Conservation (phyloP, 345 rosid genomes). For the Populus euphratica region DNA sequence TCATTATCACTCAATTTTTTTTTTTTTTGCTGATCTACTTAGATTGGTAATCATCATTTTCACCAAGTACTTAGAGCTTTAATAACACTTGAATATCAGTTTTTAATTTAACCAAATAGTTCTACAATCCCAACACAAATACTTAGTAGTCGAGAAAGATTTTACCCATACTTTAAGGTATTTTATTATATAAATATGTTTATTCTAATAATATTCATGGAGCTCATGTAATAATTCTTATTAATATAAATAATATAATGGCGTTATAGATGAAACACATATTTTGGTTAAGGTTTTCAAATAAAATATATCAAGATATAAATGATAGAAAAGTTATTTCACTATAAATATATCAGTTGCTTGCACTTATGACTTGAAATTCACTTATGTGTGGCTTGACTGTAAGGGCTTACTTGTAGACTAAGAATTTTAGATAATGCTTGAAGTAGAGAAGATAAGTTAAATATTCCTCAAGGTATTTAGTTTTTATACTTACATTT, state of each 20-base stretch:
- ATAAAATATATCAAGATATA: background rate
- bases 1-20: no score
- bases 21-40: no score
- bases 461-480: no score
- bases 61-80: background rate
- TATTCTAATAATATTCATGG: no score
- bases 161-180: background rate
- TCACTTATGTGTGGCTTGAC: background rate
- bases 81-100: background rate
- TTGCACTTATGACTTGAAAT: background rate
- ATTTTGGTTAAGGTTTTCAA: background rate
- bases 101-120: background rate
- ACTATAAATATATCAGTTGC: background rate
- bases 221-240: background rate
- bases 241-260: background rate
- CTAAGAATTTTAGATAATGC: background rate
- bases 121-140: background rate
- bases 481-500: no score
- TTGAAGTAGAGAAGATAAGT: background rate
- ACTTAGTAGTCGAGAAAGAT: background rate
- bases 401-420: background rate
- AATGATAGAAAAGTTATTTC: background rate
- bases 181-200: background rate
- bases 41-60: no score
- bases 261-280: background rate